A percentile compares a stretch with the other conserved stretches of the same genome.
These are phyloP conservation scores for Marasmius oreades DNA, from an alignment of 1,284 basidiomycete species.

Conservation along the genomic window DNA sequence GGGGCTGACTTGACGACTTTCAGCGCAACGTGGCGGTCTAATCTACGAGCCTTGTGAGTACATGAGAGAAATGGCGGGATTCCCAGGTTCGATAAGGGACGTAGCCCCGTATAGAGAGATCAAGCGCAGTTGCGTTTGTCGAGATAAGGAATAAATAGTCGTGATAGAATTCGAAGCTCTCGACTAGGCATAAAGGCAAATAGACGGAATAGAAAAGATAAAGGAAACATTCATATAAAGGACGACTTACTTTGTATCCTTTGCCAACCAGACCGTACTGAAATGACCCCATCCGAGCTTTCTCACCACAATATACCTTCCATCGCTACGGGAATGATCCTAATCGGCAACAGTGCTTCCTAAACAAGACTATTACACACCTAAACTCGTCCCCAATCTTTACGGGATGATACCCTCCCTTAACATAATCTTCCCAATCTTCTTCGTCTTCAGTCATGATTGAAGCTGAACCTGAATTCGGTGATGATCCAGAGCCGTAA, in stretches of 20 bases:
- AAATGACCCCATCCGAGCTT: slow-evolving; percentile 99
- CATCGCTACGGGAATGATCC: slow-evolving; percentile 52
- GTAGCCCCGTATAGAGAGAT: neutral
- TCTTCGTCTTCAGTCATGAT: slow-evolving; percentile 79
- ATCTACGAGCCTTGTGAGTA: slow-evolving; percentile 40
- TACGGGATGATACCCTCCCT: slow-evolving; percentile 94
- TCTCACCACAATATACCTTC: slow-evolving; percentile 86
- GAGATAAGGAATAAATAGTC: no score
- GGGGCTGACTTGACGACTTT: slow-evolving; percentile 99
- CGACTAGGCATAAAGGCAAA: no score
- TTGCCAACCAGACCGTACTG: slow-evolving; percentile 90
- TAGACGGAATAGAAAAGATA: slow-evolving; percentile 12
- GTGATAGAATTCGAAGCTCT: no score
- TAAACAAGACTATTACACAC: neutral
- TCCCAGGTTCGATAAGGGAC: slow-evolving; percentile 6
- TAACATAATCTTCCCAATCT: slow-evolving; percentile 82
- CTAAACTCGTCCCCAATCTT: slow-evolving; percentile 89
- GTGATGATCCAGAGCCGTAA: neutral
- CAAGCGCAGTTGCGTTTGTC: neutral
- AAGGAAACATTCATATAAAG: slow-evolving; percentile 27
- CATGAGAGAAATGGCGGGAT: slow-evolving; percentile 8
- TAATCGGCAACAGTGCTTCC: neutral
- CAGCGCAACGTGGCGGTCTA: slow-evolving; percentile 95
- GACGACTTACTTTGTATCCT: slow-evolving; percentile 66
- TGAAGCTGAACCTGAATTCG: neutral